Evolutionary conservation across 768 basidiomycete species (phyloP).

Genomic region (Tulasnella sp.): DNA sequence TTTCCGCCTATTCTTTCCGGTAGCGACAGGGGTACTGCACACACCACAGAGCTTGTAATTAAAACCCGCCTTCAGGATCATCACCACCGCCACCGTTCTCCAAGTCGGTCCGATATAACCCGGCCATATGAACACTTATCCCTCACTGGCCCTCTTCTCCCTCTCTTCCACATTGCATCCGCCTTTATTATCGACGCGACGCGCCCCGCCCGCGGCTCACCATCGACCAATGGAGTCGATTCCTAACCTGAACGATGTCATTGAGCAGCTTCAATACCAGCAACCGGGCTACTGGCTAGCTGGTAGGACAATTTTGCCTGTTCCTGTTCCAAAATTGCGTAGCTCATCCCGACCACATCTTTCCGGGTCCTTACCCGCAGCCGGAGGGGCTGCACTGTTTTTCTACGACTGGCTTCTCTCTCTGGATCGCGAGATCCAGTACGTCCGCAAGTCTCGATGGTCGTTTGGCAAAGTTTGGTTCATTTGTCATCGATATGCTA

Average conservation of each 20-base stretch:
- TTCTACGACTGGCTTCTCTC: background rate
- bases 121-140: no score
- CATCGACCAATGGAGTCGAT: background rate
- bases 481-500: background rate
- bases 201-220: no score
- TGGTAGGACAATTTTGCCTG: background rate
- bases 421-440: background rate
- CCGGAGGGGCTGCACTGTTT: background rate
- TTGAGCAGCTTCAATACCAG: background rate
- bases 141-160: no score
- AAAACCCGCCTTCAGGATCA: no score
- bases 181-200: no score
- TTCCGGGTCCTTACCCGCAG: background rate
- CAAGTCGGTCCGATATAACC: no score
- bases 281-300: background rate
- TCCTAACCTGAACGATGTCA: background rate
- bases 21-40: no score
- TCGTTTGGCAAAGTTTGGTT: background rate
- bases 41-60: no score
- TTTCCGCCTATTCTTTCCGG: no score
- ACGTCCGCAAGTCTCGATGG: background rate
- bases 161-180: no score
- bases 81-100: no score
- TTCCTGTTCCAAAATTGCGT: background rate
- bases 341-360: background rate